phyloP scores from a whole-genome alignment of 164 flowering plant genomes.

The Kalanchoe fedtschenkoi region DNA sequence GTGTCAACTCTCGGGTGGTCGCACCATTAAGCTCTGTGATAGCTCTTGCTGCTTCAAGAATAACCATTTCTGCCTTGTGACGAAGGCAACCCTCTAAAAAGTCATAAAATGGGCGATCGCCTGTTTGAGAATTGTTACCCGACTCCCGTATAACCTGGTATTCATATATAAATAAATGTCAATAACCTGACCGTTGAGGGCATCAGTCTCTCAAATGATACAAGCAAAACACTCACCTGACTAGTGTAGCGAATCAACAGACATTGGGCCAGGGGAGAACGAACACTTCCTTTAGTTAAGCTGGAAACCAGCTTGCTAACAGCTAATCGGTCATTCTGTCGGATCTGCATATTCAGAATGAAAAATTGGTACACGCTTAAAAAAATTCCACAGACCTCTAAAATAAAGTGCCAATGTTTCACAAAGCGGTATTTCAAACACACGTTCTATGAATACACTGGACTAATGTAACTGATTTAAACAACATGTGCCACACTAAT shows the following conservation, averaged over 20 bases:
- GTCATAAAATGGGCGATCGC: constrained; percentile 93
- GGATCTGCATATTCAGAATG: constrained; percentile 49
- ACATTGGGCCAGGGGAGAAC: constrained; percentile 96
- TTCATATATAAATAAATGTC: background rate
- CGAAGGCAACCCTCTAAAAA: constrained; percentile 89
- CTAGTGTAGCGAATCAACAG: constrained; percentile 86
- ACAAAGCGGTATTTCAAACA: background rate
- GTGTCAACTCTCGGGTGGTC: constrained; percentile 77
- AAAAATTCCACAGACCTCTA: background rate
- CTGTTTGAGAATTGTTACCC: constrained; percentile 49
- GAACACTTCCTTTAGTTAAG: constrained; percentile 84
- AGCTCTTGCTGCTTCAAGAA: constrained; percentile 94
- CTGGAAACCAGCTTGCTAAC: constrained; percentile 92
- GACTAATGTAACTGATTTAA: background rate
- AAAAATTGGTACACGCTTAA: background rate
- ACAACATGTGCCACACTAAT: background rate
- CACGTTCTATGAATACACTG: background rate
- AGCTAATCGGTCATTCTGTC: constrained; percentile 93
- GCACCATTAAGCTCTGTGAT: constrained; percentile 87
- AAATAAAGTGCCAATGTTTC: background rate
- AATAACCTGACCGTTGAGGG: background rate
- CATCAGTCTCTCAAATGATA: background rate
- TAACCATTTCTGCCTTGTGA: constrained; percentile 98
- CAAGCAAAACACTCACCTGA: constrained; percentile 41
- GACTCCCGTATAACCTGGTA: constrained; percentile 81